Evolutionary conservation across 257 asterid species (phyloP).

Genomic region (Ilex asprella): DNA sequence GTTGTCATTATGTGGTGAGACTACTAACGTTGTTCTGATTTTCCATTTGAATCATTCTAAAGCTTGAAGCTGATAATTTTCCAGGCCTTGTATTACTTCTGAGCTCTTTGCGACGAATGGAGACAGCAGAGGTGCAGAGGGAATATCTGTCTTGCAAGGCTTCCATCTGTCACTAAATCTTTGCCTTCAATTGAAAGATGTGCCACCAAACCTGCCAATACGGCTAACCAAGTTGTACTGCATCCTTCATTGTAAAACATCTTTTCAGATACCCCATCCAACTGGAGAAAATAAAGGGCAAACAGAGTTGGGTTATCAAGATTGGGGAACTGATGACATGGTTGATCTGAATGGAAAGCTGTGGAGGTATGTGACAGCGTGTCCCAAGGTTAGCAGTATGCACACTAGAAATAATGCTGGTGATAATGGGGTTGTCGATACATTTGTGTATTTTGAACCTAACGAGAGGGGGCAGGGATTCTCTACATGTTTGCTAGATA

Average conservation of each 20-base stretch:
- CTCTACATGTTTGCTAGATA: constrained; percentile 70
- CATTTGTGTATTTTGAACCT: constrained; percentile 41
- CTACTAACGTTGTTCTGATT: constrained; percentile 1
- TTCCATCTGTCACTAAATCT: constrained; percentile 47
- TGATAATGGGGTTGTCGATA: constrained; percentile 21
- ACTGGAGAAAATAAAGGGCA: constrained; percentile 18
- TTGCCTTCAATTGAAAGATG: constrained; percentile 59
- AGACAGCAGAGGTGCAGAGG: constrained; percentile 43
- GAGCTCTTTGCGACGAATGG: constrained; percentile 61
- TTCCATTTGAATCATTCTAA: constrained; percentile 2
- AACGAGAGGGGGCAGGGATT: constrained; percentile 66
- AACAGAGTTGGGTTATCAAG: constrained; percentile 19
- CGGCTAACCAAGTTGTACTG: constrained; percentile 43
- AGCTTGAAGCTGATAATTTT: constrained; percentile 10
- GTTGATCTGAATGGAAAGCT: constrained; percentile 47
- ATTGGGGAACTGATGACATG: constrained; percentile 31
- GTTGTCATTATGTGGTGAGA: not conserved
- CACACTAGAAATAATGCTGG: constrained; percentile 9
- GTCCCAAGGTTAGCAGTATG: constrained; percentile 15
- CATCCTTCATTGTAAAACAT: constrained; percentile 42
- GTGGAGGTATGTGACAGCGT: constrained; percentile 30
- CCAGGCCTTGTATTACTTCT: constrained; percentile 57
- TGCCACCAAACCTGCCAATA: constrained; percentile 25
- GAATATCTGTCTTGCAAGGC: constrained; percentile 43
- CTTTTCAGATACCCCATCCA: constrained; percentile 14